phyloP scores from a whole-genome alignment of 352 stramenopile genomes.

The Pythium vanterpoolii region DNA sequence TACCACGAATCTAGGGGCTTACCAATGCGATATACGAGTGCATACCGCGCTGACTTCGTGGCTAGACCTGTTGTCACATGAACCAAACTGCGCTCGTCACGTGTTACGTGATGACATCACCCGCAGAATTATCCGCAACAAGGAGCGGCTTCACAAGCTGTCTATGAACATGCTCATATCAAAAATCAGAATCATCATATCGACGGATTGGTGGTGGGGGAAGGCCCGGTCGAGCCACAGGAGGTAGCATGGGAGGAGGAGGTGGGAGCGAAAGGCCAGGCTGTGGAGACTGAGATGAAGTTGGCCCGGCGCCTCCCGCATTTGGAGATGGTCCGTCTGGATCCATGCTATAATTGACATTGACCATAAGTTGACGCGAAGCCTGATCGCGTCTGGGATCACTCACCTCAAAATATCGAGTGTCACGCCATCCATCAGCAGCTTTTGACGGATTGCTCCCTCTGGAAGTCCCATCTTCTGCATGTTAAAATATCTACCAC shows the following conservation, averaged over 20 bases:
- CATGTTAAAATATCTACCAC: slow-evolving; percentile 78
- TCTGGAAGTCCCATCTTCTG: slow-evolving; percentile 77
- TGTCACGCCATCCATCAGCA: slow-evolving; percentile 73
- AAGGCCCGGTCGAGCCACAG: slow-evolving; percentile 35
- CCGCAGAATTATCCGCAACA: too few species aligned
- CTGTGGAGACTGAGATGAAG: slow-evolving; percentile 12
- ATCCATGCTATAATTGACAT: slow-evolving; percentile 55
- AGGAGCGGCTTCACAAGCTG: background rate
- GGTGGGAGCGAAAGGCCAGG: slow-evolving; percentile 17
- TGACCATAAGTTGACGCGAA: background rate
- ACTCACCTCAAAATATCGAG: slow-evolving; percentile 70
- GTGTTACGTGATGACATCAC: too few species aligned
- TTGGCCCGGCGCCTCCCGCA: slow-evolving; percentile 16
- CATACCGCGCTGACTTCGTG: too few species aligned
- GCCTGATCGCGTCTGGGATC: background rate
- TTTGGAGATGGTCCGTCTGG: slow-evolving; percentile 75
- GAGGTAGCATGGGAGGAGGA: slow-evolving; percentile 28
- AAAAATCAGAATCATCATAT: slow-evolving; percentile 36
- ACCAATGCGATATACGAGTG: background rate
- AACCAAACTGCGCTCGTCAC: too few species aligned
- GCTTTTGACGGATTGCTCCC: slow-evolving; percentile 74
- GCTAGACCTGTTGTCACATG: too few species aligned
- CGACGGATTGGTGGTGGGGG: slow-evolving; percentile 44
- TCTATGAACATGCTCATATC: background rate
- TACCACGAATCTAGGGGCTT: background rate